phyloP scores from a whole-genome alignment of 768 basidiomycete genomes.

The Leccinum boreale region DNA sequence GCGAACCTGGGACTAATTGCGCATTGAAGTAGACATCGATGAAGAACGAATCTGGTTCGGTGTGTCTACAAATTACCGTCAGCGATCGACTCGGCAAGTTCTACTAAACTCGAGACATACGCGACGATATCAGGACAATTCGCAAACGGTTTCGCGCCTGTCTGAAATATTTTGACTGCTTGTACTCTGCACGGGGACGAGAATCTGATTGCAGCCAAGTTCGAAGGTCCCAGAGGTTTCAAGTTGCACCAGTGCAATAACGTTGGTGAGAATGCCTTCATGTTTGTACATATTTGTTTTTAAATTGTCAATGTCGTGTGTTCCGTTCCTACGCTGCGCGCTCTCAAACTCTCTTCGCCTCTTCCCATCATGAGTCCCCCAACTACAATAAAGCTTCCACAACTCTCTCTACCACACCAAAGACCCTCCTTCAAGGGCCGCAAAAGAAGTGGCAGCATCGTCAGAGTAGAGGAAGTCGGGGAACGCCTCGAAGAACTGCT shows the following conservation, averaged over 20 bases:
- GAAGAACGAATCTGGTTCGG: conserved; percentile 71
- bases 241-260: conserved; percentile 71
- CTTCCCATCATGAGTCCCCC: conserved; percentile 44
- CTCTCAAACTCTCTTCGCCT: background rate
- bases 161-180: conserved; percentile 68
- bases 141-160: conserved; percentile 57
- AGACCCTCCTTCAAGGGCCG: conserved; percentile 40
- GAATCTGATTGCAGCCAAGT: conserved; percentile 72
- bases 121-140: conserved; percentile 59
- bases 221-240: conserved; percentile 51
- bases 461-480: conserved; percentile 83
- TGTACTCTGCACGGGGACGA: conserved; percentile 63
- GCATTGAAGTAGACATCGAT: conserved; percentile 77
- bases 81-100: background rate
- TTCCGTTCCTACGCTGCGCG: background rate
- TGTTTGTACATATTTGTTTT: conserved; percentile 18
- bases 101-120: conserved; percentile 36
- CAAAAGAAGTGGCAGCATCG: conserved; percentile 67
- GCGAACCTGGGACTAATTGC: conserved; percentile 43
- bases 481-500: conserved; percentile 70
- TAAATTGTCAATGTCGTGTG: background rate
- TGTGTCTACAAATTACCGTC: conserved; percentile 42
- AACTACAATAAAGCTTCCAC: conserved; percentile 54
- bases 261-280: conserved; percentile 5
- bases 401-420: conserved; percentile 34